Evolutionary conservation across 441 rosid genomes (phyloP), one percentile per base, ranked within the genome.

Genomic region (Erodium texanum): DNA sequence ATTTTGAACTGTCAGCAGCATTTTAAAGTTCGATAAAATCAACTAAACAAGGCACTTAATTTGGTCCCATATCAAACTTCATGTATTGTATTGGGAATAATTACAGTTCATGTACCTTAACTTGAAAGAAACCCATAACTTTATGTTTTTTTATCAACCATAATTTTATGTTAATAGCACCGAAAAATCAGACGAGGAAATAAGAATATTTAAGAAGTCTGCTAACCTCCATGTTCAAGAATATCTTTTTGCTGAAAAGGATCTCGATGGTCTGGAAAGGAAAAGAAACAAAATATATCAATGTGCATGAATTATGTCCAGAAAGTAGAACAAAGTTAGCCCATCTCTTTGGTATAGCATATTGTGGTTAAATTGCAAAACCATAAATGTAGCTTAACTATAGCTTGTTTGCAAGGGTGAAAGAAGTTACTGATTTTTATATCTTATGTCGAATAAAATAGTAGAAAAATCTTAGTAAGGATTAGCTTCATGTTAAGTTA

Each of bases 151-250:
- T 36, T 36, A 7, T 36, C 41, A 36, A 36, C 36, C 36, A 32
- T 36, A 36, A 4, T 3, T n/a, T 18, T 18, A 19, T 54, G 24
- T 18, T 19, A 54, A 19, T 54, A 19, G 62, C 62, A 54, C 24
- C 24, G 9, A 22, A 56, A 38, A 61, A 66, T 6, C 14, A 19
- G 1, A 27, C 50, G 19, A n/a, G 15, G 24, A 58, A 62, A 43
- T 66, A 54, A 32, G 1, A 52, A 66, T 48, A 69, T 52, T 48
- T 70, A 62, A 41, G 9, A 18, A 18, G 62, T 54, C 20, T 64
- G 79, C 94, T 67, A 72, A 93, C 96, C 99, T 88, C 92, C 86
- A 79, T 78, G 66, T 86, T 80, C 81, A 83, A 77, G 71, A 91
- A 83, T 48, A 89, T 79, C 77, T 73, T 83, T 66, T 75, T 84